Base-by-base conservation (phyloP, 2,329 filamentous ascomycete species). In the Tetracladium maxilliforme region DNA sequence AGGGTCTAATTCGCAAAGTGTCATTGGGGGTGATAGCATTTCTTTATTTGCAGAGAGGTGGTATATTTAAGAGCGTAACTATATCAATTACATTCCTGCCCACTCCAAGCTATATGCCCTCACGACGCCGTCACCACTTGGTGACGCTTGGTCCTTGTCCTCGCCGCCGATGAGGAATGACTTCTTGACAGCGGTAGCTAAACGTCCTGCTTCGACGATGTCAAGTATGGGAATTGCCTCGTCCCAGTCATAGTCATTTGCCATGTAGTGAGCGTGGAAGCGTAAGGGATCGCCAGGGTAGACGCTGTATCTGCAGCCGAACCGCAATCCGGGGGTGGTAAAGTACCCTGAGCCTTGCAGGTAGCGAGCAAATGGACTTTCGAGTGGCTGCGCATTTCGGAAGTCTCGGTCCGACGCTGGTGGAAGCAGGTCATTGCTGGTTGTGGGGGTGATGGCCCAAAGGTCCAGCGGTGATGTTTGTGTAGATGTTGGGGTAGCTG, bases 161-260 rank as follows among this genome's bases (percentile, higher is more conserved):
- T 67, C 60, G 0, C 82, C 84, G 6, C 86, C 87, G 29, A 98
- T 64, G 27, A 98, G 55, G 41, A 84, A 94, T 0, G 82, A 81
- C 52, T 98, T 98, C 61, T 98, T 98, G 12, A 95, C 90, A 24
- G 82, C 82, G 3, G 90, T 95, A 1, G 86, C 90, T 33, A 98
- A 51, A 37, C 90, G 65, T 5, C 90, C 90, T 6, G 83, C 84
- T 12, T 74, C 78, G 10, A 95, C 76, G 10, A 98, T 57, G 36
- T 93, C 80, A 37, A 94, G 64, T 41, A 95, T 58, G 19, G 79
- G 67, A 29, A 98, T 76, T 38, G 84, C 71, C 40, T 93, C 70
- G 32, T 94, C 73, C 83, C 84, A 95, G n/a, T 62, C 71, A 38
- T 79, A 70, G 16, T 79, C 72, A n/a, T 76, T 78, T 6, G 77